Percentiles rank a stretch among this genome's conserved stretches.
Conservation (phyloP, 2,329 filamentous ascomycete genomes). For the Cercospora sp. region DNA sequence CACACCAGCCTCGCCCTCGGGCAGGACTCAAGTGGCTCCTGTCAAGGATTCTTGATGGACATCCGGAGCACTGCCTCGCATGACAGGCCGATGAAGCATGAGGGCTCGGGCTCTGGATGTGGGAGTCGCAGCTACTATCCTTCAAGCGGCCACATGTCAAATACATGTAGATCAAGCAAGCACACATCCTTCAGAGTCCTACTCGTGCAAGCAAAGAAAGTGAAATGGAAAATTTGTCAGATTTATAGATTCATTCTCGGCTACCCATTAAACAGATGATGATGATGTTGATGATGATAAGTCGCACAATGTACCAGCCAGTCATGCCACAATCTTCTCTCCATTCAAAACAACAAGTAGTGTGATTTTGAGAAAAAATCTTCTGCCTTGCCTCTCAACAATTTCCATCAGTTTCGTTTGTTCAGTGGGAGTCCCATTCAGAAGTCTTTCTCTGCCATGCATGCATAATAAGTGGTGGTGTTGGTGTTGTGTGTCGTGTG, state of each 20-base stretch:
- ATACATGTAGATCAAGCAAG: no score
- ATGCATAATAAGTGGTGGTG: neutral
- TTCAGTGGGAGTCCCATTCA: neutral
- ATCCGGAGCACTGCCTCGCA: no score
- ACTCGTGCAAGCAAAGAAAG: neutral
- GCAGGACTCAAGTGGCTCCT: no score
- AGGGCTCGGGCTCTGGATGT: no score
- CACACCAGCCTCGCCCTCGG: neutral
- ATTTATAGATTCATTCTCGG: constrained; percentile 13
- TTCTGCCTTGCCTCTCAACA: neutral
- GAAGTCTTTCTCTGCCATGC: constrained; percentile 1
- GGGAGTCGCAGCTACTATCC: no score
- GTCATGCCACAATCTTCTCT: constrained; percentile 5
- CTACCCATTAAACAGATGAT: constrained; percentile 14
- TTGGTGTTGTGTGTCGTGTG: neutral
- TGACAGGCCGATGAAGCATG: no score
- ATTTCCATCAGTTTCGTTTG: neutral
- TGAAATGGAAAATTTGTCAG: neutral
- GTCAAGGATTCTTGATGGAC: no score
- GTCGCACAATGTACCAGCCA: constrained; percentile 13
- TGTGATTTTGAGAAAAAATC: neutral
- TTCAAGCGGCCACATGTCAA: no score
- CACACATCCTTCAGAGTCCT: neutral
- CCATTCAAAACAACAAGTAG: neutral
- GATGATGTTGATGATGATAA: constrained; percentile 1